Base-by-base conservation (phyloP, 306 rosid genomes). In the Sicyos baderoa region DNA sequence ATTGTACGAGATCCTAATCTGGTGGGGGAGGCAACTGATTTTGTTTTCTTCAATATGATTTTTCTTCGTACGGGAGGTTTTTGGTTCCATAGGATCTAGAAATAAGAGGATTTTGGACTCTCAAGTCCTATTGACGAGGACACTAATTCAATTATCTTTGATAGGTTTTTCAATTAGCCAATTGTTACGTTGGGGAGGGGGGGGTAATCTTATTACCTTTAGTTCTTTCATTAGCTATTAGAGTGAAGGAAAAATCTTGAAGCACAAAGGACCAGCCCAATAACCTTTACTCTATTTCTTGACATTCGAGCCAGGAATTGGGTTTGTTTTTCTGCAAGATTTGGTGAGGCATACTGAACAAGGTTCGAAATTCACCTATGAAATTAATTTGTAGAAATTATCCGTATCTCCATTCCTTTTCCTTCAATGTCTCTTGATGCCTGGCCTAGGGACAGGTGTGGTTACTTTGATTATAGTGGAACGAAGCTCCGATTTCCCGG, bases 1-100 rank as follows among this genome's bases (percentile, higher is more conserved):
- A 60, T n/a, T 32, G 32, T 32, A 4, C 4, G 48, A 60, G 67
- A 29, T 7, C 67, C 48, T n/a, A 16, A 8, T 35, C 3, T 32
- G 48, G 67, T n/a, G 23, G 3, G 57, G 57, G 57, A 60, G 22
- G 14, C 48, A 7, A 32, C 13, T 32, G 67, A 60, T 7, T 60
- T 60, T 21, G 22, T 32, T 35, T 58, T 27, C 19, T 29, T 32
- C 23, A 13, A 56, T 9, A 56, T 2, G 17, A 32, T 32, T 60
- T 22, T 32, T 32, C 66, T 29, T 60, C 67, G 7, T 60, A 32
- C 48, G 0, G 22, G 37, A 4, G 47, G 21, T 8, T 60, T 60
- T 60, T 60, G 48, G 67, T 60, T 32, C 48, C 19, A 16, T 60
- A 8, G 67, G 67, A 32, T 60, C 44, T 60, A 60, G 48, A 35